A percentile compares a stretch with the other conserved stretches of the same genome.
phyloP scores from a whole-genome alignment of 2,329 filamentous ascomycete genomes.

The Cercospora zeae-maydis region DNA sequence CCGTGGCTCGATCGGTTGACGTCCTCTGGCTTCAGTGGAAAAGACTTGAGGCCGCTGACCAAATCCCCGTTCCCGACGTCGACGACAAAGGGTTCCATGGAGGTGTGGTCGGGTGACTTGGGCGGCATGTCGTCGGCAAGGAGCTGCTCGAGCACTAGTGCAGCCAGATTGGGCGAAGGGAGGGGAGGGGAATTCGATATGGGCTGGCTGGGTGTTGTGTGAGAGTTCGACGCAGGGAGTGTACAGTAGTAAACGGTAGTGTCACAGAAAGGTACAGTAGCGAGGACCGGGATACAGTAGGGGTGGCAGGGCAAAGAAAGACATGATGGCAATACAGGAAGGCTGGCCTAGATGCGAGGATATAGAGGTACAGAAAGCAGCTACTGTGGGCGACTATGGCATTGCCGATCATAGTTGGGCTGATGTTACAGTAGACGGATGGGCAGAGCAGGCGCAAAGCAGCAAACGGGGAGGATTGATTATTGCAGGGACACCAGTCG shows the following conservation, averaged over 20 bases:
- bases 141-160: neutral
- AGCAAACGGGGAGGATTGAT: neutral
- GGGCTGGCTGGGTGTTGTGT: neutral
- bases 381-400: neutral
- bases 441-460: neutral
- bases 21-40: constrained; percentile 12
- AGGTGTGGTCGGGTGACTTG: neutral
- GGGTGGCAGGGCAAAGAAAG: neutral
- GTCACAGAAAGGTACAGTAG: neutral
- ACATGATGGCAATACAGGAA: neutral
- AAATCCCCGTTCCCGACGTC: constrained; percentile 14
- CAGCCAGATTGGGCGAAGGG: neutral
- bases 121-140: constrained; percentile 2
- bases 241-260: too few relatives aligned
- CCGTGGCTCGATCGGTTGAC: constrained; percentile 3
- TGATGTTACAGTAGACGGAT: constrained; percentile 2
- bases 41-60: constrained; percentile 14
- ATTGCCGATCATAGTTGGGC: constrained; percentile 14
- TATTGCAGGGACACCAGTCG: neutral
- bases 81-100: constrained; percentile 17
- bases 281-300: neutral
- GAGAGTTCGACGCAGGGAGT: neutral
- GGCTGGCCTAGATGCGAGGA: neutral
- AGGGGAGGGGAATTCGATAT: neutral
- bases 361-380: neutral